Conservation (phyloP, 75 land plant species). For the Cunninghamia lanceolata region DNA sequence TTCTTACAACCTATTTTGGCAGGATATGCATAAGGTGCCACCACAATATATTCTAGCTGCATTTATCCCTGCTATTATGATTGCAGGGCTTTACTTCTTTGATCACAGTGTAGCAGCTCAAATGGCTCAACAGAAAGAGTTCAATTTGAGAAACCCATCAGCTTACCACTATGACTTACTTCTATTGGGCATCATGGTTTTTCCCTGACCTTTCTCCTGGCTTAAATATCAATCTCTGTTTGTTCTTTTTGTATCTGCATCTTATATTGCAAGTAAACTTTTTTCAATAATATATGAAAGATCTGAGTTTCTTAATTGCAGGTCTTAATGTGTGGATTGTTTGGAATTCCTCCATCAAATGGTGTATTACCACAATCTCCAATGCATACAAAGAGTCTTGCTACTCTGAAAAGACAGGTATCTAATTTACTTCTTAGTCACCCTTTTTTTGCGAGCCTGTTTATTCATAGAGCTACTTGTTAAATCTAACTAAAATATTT, state of each 20-base stretch:
- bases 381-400: slow-evolving; percentile 89
- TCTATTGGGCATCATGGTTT: slow-evolving; percentile 24
- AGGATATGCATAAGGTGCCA: slow-evolving; percentile 25
- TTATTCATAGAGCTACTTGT: background rate
- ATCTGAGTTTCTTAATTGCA: slow-evolving; percentile 15
- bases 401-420: slow-evolving; percentile 78
- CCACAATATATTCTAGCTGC: slow-evolving; percentile 20
- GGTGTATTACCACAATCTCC: slow-evolving; percentile 94
- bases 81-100: slow-evolving; percentile 25
- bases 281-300: background rate
- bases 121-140: slow-evolving; percentile 35
- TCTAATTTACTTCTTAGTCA: slow-evolving; percentile 3
- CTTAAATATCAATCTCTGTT: background rate
- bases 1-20: background rate
- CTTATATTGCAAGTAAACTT: background rate
- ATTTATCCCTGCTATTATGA: slow-evolving; percentile 30
- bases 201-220: background rate
- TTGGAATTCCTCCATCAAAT: slow-evolving; percentile 90
- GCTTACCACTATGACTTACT: slow-evolving; percentile 26
- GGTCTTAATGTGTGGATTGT: slow-evolving; percentile 77
- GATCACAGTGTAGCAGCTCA: slow-evolving; percentile 35
- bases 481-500: background rate
- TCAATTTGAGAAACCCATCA: slow-evolving; percentile 28
- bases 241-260: background rate
- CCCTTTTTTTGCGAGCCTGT: background rate